These are phyloP conservation scores for Xylaria telfairii DNA, from an alignment of 495 filamentous ascomycete species.

Conservation along the genomic window DNA sequence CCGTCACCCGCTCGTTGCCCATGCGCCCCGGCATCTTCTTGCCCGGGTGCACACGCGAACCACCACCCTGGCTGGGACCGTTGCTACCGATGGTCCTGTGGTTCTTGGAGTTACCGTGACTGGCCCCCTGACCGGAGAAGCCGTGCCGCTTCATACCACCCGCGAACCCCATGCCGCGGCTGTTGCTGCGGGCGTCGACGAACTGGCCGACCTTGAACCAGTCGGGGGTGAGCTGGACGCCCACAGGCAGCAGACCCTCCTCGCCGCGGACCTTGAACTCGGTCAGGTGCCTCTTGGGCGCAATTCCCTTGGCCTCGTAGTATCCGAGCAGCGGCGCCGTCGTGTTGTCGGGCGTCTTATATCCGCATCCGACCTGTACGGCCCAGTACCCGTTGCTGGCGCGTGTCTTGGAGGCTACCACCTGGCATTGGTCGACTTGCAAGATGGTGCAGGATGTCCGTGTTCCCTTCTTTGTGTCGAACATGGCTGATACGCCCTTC, in stretches of 20 bases:
- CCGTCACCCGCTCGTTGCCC: slow-evolving; percentile 84
- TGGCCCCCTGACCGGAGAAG: slow-evolving; percentile 85
- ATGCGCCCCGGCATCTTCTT: slow-evolving; percentile 98
- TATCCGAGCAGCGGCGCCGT: slow-evolving; percentile 83
- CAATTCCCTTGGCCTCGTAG: slow-evolving; percentile 75
- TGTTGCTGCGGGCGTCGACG: slow-evolving; percentile 81
- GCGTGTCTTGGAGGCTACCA: slow-evolving; percentile 81
- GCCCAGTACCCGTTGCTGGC: slow-evolving; percentile 86
- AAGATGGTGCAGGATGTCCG: slow-evolving; percentile 89
- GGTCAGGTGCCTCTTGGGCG: slow-evolving; percentile 78
- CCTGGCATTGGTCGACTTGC: slow-evolving; percentile 90
- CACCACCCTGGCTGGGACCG: slow-evolving; percentile 87
- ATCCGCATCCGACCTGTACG: slow-evolving; percentile 85
- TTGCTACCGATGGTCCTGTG: slow-evolving; percentile 89
- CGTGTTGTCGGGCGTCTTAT: slow-evolving; percentile 75
- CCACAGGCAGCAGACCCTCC: slow-evolving; percentile 73
- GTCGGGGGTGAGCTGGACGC: slow-evolving; percentile 73
- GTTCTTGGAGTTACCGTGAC: slow-evolving; percentile 90
- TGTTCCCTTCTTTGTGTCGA: slow-evolving; percentile 75
- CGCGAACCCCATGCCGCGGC: slow-evolving; percentile 87
- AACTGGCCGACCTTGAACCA: slow-evolving; percentile 92
- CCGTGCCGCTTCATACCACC: slow-evolving; percentile 98
- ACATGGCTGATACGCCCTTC: slow-evolving; percentile 93
- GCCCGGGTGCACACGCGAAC: slow-evolving; percentile 88
- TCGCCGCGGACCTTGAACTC: slow-evolving; percentile 84